Evolutionary conservation across 2,329 filamentous ascomycete species (phyloP).

Genomic region (Fusarium newnesense): DNA sequence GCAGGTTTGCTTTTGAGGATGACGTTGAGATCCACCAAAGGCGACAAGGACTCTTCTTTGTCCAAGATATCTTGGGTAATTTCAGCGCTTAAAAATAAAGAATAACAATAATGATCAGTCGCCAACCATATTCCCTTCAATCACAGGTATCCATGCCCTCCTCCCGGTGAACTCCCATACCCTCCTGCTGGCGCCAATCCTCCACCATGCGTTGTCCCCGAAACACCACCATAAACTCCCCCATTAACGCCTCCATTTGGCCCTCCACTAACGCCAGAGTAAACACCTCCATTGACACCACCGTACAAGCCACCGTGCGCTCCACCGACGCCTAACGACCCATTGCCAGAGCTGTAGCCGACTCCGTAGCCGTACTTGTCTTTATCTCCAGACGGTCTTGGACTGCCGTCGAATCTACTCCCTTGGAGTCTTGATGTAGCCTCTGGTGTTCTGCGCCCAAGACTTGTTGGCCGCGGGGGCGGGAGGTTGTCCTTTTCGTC

Average conservation of each 20-base stretch:
- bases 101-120: no score
- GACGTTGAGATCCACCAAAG: neutral
- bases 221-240: constrained; percentile 31
- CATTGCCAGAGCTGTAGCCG: constrained; percentile 16
- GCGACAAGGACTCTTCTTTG: neutral
- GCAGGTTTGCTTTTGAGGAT: neutral
- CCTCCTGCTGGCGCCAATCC: constrained; percentile 18
- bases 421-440: constrained; percentile 26
- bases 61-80: neutral
- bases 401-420: constrained; percentile 20
- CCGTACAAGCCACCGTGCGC: constrained; percentile 19
- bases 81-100: neutral
- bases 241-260: constrained; percentile 20
- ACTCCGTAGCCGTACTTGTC: neutral
- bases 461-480: neutral
- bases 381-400: constrained; percentile 7
- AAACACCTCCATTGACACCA: constrained; percentile 28
- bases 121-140: no score
- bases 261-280: constrained; percentile 18
- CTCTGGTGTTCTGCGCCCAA: constrained; percentile 26
- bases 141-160: constrained; percentile 17
- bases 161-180: constrained; percentile 24
- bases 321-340: constrained; percentile 11
- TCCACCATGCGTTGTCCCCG: constrained; percentile 16
- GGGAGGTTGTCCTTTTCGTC: constrained; percentile 14